Conservation (phyloP, 164 flowering plant species). For the Protea cynaroides region DNA sequence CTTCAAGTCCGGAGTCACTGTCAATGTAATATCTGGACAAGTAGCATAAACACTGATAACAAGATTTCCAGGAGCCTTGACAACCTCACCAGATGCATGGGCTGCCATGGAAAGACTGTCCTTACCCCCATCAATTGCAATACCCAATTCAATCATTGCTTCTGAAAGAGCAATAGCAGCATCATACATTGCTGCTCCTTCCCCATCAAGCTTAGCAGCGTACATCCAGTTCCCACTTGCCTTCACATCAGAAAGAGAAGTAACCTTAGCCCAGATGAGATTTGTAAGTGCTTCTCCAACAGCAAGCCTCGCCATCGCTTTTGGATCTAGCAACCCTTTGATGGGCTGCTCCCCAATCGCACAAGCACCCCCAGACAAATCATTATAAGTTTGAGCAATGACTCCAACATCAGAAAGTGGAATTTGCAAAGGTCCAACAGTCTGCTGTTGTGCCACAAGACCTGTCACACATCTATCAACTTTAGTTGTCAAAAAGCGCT, state of each 20-base stretch:
- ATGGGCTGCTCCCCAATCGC: constrained; percentile 95
- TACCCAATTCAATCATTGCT: constrained; percentile 85
- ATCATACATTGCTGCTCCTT: constrained; percentile 96
- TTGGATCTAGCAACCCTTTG: constrained; percentile 79
- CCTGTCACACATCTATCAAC: constrained; percentile 98
- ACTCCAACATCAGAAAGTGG: constrained; percentile 97
- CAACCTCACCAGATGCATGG: constrained; percentile 69
- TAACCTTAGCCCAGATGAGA: constrained; percentile 91
- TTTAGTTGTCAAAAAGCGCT: constrained; percentile 86
- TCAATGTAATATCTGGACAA: constrained; percentile 88
- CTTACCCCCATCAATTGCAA: constrained; percentile 97
- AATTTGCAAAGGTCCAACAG: constrained; percentile 89
- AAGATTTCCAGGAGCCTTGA: constrained; percentile 94
- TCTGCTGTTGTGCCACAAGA: constrained; percentile 96
- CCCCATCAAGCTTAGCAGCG: constrained; percentile 97
- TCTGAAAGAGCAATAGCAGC: constrained; percentile 83
- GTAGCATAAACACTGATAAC: constrained; percentile 86
- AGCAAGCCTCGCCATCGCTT: constrained; percentile 89
- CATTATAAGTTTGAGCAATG: constrained; percentile 68
- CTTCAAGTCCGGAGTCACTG: constrained; percentile 92
- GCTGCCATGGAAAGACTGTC: constrained; percentile 99
- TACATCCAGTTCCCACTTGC: constrained; percentile 99
- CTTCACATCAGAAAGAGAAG: constrained; percentile 84
- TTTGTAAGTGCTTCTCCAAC: constrained; percentile 97
- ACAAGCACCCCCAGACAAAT: constrained; percentile 86